Conservation (phyloP, 2,329 filamentous ascomycete species). For the Diaporthe vexans region DNA sequence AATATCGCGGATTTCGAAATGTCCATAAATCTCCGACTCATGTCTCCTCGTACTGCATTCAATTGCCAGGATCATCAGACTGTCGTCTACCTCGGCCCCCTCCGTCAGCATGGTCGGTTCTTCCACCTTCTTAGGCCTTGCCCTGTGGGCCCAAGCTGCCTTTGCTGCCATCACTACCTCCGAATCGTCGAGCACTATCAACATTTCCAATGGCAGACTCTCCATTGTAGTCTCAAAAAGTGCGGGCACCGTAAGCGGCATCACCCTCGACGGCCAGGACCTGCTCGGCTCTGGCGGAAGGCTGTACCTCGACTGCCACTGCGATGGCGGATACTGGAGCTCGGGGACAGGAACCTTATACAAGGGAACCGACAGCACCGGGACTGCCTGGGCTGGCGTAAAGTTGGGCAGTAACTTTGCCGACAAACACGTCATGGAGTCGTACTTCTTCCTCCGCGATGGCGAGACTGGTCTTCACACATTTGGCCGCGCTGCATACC, state of each 20-base stretch:
- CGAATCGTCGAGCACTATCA: conserved; percentile 20
- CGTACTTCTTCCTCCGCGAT: conserved; percentile 75
- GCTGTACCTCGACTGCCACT: conserved; percentile 67
- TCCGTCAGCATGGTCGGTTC: background rate
- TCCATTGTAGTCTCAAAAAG: conserved; percentile 23
- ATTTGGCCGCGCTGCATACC: conserved; percentile 70
- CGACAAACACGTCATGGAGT: conserved; percentile 71
- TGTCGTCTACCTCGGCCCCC: background rate
- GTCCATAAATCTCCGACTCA: background rate
- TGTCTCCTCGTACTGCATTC: background rate
- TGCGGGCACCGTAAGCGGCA: background rate
- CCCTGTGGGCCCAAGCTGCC: background rate
- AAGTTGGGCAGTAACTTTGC: conserved; percentile 70
- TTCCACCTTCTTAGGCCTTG: background rate
- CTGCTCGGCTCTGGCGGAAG: conserved; percentile 15
- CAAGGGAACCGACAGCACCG: conserved; percentile 63
- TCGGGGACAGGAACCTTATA: conserved; percentile 66
- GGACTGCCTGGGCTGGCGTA: conserved; percentile 68
- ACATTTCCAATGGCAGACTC: conserved; percentile 20
- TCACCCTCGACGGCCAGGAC: conserved; percentile 29
- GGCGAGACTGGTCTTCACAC: conserved; percentile 74
- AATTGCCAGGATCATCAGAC: background rate
- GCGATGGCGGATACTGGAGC: conserved; percentile 71
- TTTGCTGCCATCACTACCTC: conserved; percentile 18
- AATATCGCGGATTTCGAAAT: background rate